Evolutionary conservation across 2,329 filamentous ascomycete species (phyloP).

Genomic region (Penicillium sp.): DNA sequence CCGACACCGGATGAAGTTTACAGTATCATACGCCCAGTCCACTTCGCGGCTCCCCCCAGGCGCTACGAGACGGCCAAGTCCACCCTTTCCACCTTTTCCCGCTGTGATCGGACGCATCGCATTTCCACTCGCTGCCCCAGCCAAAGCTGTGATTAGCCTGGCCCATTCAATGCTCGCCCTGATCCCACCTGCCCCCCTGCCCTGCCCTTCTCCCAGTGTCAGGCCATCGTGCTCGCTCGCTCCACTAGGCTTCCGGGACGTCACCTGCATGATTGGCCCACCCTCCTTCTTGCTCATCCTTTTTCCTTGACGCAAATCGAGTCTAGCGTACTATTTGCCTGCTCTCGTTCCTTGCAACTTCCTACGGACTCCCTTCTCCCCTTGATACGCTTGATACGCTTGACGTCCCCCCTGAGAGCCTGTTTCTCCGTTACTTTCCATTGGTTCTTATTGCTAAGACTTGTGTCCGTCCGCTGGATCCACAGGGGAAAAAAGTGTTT

Average conservation of each 20-base stretch:
- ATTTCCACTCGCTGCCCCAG: conserved; percentile 18
- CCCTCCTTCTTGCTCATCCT: conserved; percentile 24
- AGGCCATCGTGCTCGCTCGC: conserved; percentile 34
- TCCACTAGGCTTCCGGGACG: conserved; percentile 29
- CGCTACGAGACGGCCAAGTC: conserved; percentile 8
- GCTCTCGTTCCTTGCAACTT: conserved; percentile 7
- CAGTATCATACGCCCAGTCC: conserved; percentile 13
- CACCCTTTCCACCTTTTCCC: conserved; percentile 23
- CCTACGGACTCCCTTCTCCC: not conserved
- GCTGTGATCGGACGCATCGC: conserved; percentile 22
- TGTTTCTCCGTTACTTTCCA: not conserved
- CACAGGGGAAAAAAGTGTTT: conserved; percentile 22
- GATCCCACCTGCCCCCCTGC: conserved; percentile 18
- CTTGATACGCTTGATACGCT: not conserved
- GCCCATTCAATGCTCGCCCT: conserved; percentile 23
- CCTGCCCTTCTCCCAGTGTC: conserved; percentile 22
- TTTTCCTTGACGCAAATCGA: conserved; percentile 18
- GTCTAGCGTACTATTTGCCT: conserved; percentile 9
- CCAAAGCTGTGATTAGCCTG: conserved; percentile 22
- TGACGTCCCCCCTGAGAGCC: not conserved
- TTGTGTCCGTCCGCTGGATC: not conserved
- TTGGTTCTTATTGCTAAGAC: conserved; percentile 2
- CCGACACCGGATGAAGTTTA: conserved; percentile 20
- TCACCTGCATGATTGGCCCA: conserved; percentile 37
- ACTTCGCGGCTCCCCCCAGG: conserved; percentile 18